Percentiles rank a stretch among this genome's conserved stretches.
Evolutionary conservation across 2,329 filamentous ascomycete species (phyloP).

Genomic region (Colletotrichum viniferum): DNA sequence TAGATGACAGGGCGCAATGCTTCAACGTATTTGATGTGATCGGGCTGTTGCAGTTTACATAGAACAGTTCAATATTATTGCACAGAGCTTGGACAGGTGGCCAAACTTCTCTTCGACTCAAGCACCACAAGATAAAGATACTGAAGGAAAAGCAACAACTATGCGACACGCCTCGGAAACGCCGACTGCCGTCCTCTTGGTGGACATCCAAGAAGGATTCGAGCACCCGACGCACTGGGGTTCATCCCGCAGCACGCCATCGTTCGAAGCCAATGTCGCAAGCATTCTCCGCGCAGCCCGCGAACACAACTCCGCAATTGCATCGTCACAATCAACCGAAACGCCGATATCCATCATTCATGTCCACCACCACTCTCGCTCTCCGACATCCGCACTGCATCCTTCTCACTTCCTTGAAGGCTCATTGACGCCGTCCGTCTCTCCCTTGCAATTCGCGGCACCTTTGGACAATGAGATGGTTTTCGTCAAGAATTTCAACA

Average conservation of each 20-base stretch:
- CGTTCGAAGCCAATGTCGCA: slow-evolving; percentile 45
- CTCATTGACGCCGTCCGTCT: slow-evolving; percentile 33
- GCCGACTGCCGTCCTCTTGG: slow-evolving; percentile 48
- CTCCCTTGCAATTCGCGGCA: slow-evolving; percentile 26
- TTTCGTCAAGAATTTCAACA: slow-evolving; percentile 49
- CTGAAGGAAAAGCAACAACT: not conserved
- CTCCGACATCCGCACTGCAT: slow-evolving; percentile 37
- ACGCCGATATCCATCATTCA: slow-evolving; percentile 42
- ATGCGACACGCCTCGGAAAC: slow-evolving; percentile 23
- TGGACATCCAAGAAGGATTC: slow-evolving; percentile 52
- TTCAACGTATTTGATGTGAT: not conserved
- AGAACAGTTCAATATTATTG: fast-evolving
- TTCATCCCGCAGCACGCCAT: slow-evolving; percentile 44
- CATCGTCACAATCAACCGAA: not conserved
- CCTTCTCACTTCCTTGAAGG: slow-evolving; percentile 31
- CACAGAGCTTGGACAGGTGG: fast-evolving
- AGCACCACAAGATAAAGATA: not conserved
- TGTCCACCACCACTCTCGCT: slow-evolving; percentile 45
- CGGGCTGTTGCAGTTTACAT: not conserved
- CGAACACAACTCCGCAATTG: not conserved
- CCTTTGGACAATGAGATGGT: slow-evolving; percentile 38
- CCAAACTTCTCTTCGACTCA: not conserved
- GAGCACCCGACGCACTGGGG: slow-evolving; percentile 42
- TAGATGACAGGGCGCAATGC: not conserved
- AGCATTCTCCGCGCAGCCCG: slow-evolving; percentile 36